A percentile compares a stretch with the other conserved stretches of the same genome.
These are phyloP conservation scores for Amaranthus hypochondriacus DNA, from an alignment of 148 eudicot genomes.

Conservation along the genomic window DNA sequence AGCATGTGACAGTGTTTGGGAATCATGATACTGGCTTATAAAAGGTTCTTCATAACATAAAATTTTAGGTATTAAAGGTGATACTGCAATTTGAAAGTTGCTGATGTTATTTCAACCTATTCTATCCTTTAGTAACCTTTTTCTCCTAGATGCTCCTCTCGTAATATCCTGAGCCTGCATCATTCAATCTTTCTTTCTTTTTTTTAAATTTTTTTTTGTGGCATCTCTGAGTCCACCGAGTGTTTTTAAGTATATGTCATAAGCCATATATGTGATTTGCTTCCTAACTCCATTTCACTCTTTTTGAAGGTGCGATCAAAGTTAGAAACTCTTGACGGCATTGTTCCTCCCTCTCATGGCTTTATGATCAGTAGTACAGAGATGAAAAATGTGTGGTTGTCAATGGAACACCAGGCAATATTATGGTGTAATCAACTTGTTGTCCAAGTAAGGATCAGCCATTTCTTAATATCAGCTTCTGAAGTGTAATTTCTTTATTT, in stretches of 20 bases:
- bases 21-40: background rate
- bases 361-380: conserved; percentile 77
- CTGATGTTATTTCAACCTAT: background rate
- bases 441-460: conserved; percentile 59
- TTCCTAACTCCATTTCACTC: conserved; percentile 17
- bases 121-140: background rate
- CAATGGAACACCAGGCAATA: conserved; percentile 97
- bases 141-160: background rate
- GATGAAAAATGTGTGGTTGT: conserved; percentile 93
- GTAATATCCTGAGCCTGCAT: background rate
- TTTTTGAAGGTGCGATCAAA: conserved; percentile 74
- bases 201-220: background rate
- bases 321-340: conserved; percentile 82
- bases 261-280: conserved; percentile 6
- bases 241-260: conserved; percentile 12
- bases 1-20: background rate
- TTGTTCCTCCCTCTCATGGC: conserved; percentile 88
- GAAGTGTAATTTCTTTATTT: background rate
- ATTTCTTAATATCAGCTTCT: conserved; percentile 3
- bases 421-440: conserved; percentile 95
- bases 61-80: background rate
- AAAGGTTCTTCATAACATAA: too few species aligned
- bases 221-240: conserved; percentile 6
- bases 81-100: background rate
- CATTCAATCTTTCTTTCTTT: background rate